Percentiles rank a stretch among this genome's conserved stretches.
These are phyloP conservation scores for Colletotrichum abscissum DNA, from an alignment of 2,329 filamentous ascomycete species.

Conservation along the genomic window DNA sequence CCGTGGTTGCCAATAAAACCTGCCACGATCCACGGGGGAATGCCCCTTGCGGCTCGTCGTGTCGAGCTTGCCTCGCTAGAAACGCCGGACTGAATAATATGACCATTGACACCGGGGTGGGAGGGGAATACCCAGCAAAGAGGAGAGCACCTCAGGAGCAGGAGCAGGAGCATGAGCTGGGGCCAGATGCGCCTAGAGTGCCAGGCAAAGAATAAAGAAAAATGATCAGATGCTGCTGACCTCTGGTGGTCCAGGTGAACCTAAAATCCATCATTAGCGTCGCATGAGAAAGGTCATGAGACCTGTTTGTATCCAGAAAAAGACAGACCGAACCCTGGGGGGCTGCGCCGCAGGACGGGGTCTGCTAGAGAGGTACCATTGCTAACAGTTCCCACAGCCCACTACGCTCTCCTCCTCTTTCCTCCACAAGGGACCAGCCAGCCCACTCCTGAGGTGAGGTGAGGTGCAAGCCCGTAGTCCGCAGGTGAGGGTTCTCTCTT, in stretches of 20 bases:
- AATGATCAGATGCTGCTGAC: conserved; percentile 37
- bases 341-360: conserved; percentile 19
- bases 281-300: conserved; percentile 37
- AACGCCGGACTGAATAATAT: neutral
- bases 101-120: neutral
- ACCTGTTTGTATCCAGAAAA: conserved; percentile 38
- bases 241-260: conserved; percentile 36
- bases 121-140: neutral
- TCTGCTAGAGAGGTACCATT: conserved; percentile 21
- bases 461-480: conserved; percentile 11
- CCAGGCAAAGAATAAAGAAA: neutral
- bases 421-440: neutral
- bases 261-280: conserved; percentile 37
- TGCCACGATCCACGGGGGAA: neutral
- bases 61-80: neutral
- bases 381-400: conserved; percentile 13
- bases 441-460: neutral
- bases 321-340: conserved; percentile 29
- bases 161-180: neutral
- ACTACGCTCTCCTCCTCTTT: neutral
- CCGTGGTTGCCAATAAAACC: neutral
- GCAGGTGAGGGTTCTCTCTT: neutral
- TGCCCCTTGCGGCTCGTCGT: neutral
- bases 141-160: neutral
- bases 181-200: neutral